phyloP scores from a whole-genome alignment of 805 yeast species.

The Candida ortonii region DNA sequence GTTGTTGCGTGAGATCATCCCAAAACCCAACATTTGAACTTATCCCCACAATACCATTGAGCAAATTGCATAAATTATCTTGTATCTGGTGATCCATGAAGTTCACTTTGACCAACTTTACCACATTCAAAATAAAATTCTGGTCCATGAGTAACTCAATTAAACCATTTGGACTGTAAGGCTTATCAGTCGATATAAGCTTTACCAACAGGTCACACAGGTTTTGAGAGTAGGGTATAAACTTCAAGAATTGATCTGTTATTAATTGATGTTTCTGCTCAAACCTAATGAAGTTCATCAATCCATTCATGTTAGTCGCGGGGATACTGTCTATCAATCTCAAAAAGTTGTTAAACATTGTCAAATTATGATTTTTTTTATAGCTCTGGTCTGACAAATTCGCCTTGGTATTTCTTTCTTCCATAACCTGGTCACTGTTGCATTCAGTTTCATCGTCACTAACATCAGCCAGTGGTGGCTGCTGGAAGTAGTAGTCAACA shows the following conservation, averaged over 20 bases:
- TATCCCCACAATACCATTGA: constrained; percentile 78
- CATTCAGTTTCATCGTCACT: constrained; percentile 18
- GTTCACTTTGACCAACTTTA: constrained; percentile 56
- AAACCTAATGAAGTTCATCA: constrained; percentile 63
- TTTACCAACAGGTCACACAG: constrained; percentile 84
- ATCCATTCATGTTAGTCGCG: constrained; percentile 75
- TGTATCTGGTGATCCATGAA: constrained; percentile 34
- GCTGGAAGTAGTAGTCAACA: constrained; percentile 20
- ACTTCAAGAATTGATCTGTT: constrained; percentile 72
- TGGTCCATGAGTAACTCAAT: constrained; percentile 73
- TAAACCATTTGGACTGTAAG: constrained; percentile 83
- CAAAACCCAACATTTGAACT: constrained; percentile 38
- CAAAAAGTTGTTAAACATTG: constrained; percentile 50
- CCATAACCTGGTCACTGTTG: neutral
- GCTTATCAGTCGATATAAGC: constrained; percentile 86
- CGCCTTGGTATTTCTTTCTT: constrained; percentile 1
- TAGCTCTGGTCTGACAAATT: constrained; percentile 3
- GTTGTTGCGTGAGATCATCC: constrained; percentile 22
- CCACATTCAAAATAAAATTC: constrained; percentile 59
- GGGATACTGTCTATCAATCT: constrained; percentile 82
- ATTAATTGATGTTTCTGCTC: constrained; percentile 39
- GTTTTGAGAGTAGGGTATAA: constrained; percentile 79
- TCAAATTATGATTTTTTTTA: constrained; percentile 28
- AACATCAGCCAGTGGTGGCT: constrained; percentile 1
- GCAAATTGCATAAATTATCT: constrained; percentile 60